Evolutionary conservation across 441 rosid genomes (phyloP).

Genomic region (Euphorbia celastroides): DNA sequence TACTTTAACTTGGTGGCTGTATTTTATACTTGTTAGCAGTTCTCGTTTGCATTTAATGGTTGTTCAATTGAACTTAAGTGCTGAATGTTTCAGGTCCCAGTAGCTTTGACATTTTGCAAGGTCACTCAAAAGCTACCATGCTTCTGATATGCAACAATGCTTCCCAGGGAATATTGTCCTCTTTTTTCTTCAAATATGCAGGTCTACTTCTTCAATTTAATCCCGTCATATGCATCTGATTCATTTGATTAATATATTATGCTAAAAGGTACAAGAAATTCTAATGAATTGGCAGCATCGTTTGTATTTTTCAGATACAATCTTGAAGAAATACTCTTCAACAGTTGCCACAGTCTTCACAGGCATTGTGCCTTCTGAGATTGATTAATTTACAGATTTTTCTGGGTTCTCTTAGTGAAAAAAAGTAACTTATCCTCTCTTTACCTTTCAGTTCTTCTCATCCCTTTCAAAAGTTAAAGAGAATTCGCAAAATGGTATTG

Average conservation of each 20-base stretch:
- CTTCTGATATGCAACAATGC: constrained; percentile 82
- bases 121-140: constrained; percentile 88
- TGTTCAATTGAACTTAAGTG: constrained; percentile 4
- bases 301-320: constrained; percentile 67
- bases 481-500: constrained; percentile 51
- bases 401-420: not conserved
- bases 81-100: constrained; percentile 53
- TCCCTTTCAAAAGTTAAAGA: constrained; percentile 81
- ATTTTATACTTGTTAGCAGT: no score
- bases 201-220: constrained; percentile 31
- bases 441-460: constrained; percentile 72
- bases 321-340: constrained; percentile 97
- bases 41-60: no score
- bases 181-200: constrained; percentile 95
- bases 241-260: constrained; percentile 7
- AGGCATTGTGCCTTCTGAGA: constrained; percentile 68
- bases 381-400: constrained; percentile 7
- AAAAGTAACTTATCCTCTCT: not conserved
- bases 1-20: no score
- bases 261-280: constrained; percentile 5
- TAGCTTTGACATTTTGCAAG: constrained; percentile 75
- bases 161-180: constrained; percentile 87
- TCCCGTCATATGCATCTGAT: not conserved
- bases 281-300: not conserved
- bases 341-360: constrained; percentile 98